Evolutionary conservation across 495 filamentous ascomycete genomes (phyloP).

Genomic region (Polyplosphaeria fusca): DNA sequence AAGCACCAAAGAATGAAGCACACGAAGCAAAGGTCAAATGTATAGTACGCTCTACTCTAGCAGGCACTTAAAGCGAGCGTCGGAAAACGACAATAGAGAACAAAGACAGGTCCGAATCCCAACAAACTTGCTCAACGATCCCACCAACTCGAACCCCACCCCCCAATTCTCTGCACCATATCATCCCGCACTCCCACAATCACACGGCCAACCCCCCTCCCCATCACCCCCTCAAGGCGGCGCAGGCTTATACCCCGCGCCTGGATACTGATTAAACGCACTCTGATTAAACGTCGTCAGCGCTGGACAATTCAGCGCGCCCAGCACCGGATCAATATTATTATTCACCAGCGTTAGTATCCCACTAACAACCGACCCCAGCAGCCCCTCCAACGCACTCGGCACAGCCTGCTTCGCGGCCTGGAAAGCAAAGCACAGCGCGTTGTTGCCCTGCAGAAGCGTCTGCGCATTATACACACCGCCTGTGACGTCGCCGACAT

Average conservation of each 20-base stretch:
- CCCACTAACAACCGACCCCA: neutral
- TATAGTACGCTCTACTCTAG: too few species aligned
- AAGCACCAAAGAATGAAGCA: too few species aligned
- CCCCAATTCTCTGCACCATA: too few species aligned
- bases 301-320: constrained; percentile 16
- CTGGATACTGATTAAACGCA: constrained; percentile 28
- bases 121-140: too few species aligned
- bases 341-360: constrained; percentile 20
- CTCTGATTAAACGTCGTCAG: constrained; percentile 24
- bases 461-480: constrained; percentile 41
- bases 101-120: too few species aligned
- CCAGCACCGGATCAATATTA: constrained; percentile 19
- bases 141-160: too few species aligned
- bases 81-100: too few species aligned
- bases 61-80: too few species aligned
- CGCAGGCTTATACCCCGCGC: constrained; percentile 6
- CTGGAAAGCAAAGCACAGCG: constrained; percentile 35
- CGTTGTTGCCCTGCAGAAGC: constrained; percentile 29
- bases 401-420: constrained; percentile 14
- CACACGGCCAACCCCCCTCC: too few species aligned
- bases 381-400: constrained; percentile 1
- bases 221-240: neutral
- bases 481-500: constrained; percentile 49
- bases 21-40: too few species aligned
- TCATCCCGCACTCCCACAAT: too few species aligned